These are phyloP conservation scores for Ocimum tenuiflorum DNA, from an alignment of 257 asterid species.

Conservation along the genomic window DNA sequence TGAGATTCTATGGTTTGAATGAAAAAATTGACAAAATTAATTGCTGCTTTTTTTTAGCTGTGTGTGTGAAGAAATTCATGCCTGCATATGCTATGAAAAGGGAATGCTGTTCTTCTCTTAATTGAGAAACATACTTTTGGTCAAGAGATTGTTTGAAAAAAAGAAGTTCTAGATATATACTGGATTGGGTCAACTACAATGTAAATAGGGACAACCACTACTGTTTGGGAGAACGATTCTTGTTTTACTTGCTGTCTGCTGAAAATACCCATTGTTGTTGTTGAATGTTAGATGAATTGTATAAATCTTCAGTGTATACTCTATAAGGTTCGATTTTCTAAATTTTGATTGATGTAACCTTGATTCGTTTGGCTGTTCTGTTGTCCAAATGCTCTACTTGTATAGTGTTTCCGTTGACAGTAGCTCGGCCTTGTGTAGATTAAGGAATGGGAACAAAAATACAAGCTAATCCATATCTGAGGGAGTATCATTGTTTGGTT, in stretches of 20 bases:
- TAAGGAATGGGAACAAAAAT: constrained; percentile 69
- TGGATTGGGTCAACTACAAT: background rate
- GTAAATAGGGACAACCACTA: background rate
- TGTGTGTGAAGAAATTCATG: background rate
- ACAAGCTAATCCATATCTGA: constrained; percentile 35
- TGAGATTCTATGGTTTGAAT: constrained; percentile 1
- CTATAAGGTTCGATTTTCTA: background rate
- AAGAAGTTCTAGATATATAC: background rate
- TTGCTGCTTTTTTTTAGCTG: no score
- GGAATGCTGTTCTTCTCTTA: background rate
- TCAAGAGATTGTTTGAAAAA: no score
- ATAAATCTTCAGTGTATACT: background rate
- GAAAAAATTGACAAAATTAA: no score
- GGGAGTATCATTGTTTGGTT: constrained; percentile 30
- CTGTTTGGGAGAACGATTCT: background rate
- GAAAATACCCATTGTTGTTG: no score
- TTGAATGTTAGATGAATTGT: background rate
- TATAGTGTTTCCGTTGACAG: background rate
- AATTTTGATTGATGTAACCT: background rate
- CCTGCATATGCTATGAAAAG: background rate
- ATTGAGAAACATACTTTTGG: background rate
- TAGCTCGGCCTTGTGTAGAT: constrained; percentile 10
- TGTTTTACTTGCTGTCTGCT: no score
- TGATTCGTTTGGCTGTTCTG: background rate
- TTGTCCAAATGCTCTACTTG: background rate